Base-by-base conservation (phyloP, 768 basidiomycete genomes). In the Chalciporus piperatus region DNA sequence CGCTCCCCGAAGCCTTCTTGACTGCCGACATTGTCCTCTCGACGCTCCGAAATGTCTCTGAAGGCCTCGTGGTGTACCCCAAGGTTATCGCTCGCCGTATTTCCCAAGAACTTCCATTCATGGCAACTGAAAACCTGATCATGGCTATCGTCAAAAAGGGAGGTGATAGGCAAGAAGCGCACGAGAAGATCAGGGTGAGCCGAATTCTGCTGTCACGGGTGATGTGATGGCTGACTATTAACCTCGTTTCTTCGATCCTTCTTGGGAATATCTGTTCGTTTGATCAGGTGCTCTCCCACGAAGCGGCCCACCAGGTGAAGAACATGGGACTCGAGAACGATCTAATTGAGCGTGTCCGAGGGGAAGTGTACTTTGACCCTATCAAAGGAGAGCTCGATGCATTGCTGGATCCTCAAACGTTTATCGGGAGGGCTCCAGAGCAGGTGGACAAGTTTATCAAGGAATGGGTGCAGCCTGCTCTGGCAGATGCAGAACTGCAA, bases 81-180 rank as follows among this genome's bases (percentile, higher is more conserved):
- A 87, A 83, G 67, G 96, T 99, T 54, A 98, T 99, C 57, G 91
- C 80, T 10, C 83, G 93, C 38, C 85, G 92, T 33, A 95, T 99
- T 68, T 70, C 84, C 3, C 92, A 98, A 69, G 97, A 99, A 69
- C 79, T 99, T 30, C 97, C 97, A 1, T 98, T 98, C 80, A 98
- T 99, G 97, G 94, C 96, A 4, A 99, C 97, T 2, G 97, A 99
- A 72, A 99, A 99, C 70, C 81, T 99, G 71, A 98, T 98, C 73
- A 98, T 99, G 97, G 93, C 93, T 2, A 83, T 99, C 39, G 97
- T 98, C 56, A 97, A 91, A 71, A 84, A 82, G 44, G 92, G 92
- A 19, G 96, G 95, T 1, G 95, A 98, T 70, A 81, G 97, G 30
- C 97, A 98, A 67, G 93, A 92, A 71, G 92, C 92, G 8, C 97